Base-by-base conservation (phyloP, 805 yeast species). In the Pichia sporocuriosa region DNA sequence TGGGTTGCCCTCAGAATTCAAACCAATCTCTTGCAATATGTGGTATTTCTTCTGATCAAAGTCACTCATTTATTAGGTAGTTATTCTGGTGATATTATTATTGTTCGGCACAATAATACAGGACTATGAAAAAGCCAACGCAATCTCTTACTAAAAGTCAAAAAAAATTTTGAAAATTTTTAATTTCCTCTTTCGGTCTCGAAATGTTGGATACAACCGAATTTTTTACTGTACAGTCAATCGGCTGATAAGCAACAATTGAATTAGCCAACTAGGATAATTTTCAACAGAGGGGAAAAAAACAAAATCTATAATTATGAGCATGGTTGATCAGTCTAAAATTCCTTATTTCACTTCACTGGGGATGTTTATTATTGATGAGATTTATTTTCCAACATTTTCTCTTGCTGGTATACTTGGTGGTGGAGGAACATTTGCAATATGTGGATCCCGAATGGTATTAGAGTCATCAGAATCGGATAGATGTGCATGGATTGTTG, bases 351-450 rank as follows among this genome's bases (percentile, higher is more conserved):
- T 85, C 54, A 70, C 82, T 17, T 73, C 94, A 1, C 67, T 84
- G 67, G 97, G 96, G 35, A 81, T 89, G 86, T 83, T 87, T 62
- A 87, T 90, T 53, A 72, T 89, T 15, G 97, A 89, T 59, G 95
- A 86, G 49, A 85, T 88, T 50, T 79, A 75, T 43, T 79, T 75
- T 53, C 70, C 75, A 0, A 57, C 60, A 38, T 50, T 59, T 31
- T 52, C 63, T 20, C 67, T 65, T 49, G 57, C 52, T 47, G 59
- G 84, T 56, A 69, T 89, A 7, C 68, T 85, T 35, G 97, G 97
- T 0, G 97, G 97, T 2, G 97, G 89, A 2, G 96, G 95, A 0
- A 75, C 90, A 1, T 89, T 73, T 58, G 88, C 88, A 2, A 73
- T 79, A 1, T 63, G 83, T 13, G 96, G 96, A 0, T 79, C 86